Percentiles rank a stretch among this genome's conserved stretches.
Conservation (phyloP, 2,329 filamentous ascomycete species). For the Fusarium burgessii region DNA sequence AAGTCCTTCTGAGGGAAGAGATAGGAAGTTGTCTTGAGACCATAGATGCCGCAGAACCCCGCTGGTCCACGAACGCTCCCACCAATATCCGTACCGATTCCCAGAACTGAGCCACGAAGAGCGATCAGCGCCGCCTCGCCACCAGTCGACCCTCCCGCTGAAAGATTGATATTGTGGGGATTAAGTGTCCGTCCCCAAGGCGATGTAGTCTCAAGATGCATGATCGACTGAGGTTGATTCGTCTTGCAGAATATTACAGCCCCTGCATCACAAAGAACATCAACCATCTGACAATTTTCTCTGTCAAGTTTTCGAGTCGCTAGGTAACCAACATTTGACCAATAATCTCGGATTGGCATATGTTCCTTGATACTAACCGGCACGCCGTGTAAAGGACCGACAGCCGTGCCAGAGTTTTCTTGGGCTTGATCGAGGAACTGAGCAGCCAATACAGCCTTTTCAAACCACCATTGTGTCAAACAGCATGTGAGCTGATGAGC, state of each 20-base stretch:
- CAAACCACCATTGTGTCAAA: constrained; percentile 64
- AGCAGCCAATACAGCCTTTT: constrained; percentile 58
- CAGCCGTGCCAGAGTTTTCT: constrained; percentile 47
- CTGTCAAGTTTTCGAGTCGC: constrained; percentile 58
- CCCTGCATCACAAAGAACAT: constrained; percentile 67
- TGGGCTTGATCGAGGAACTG: constrained; percentile 57
- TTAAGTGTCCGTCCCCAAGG: constrained; percentile 71
- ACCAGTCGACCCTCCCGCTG: constrained; percentile 72
- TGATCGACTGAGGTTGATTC: constrained; percentile 70
- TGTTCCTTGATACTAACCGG: constrained; percentile 58
- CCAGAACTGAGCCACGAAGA: constrained; percentile 54
- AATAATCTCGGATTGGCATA: constrained; percentile 65
- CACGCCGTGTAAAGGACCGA: constrained; percentile 42
- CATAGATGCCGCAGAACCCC: constrained; percentile 48
- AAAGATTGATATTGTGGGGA: constrained; percentile 68
- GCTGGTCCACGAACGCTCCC: constrained; percentile 51
- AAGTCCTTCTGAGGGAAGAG: constrained; percentile 46
- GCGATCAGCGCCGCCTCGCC: constrained; percentile 60
- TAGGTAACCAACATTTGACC: constrained; percentile 64
- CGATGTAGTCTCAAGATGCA: constrained; percentile 68
- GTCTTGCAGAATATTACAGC: constrained; percentile 63
- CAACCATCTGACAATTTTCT: constrained; percentile 67
- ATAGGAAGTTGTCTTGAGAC: constrained; percentile 39
- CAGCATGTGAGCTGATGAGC: constrained; percentile 69
- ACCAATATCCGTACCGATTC: constrained; percentile 55